Base-by-base conservation (phyloP, 257 asterid genomes). In the Solanum sejunctum region DNA sequence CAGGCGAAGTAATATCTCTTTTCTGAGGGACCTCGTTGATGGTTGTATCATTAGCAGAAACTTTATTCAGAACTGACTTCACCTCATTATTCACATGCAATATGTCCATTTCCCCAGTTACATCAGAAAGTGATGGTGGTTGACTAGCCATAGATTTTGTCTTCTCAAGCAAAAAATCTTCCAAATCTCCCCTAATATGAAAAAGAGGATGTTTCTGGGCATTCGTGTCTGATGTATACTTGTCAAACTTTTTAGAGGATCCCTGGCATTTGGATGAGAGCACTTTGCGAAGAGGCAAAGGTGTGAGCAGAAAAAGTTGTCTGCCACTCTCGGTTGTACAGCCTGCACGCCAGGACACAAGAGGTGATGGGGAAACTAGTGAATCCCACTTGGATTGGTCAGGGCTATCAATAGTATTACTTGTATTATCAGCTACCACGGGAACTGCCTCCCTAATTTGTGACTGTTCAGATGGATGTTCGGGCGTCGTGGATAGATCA, bases 221-320 rank as follows among this genome's bases (percentile, higher is more conserved):
- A 82, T 79, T 87, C 45, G 80, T 80, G 10, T 82, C 88, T 26
- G 87, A 84, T 63, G 85, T 73, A 43, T 88, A 43, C 55, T 85
- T 81, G 70, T 86, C 90, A 41, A 87, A 20, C 39, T 85, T 70
- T 81, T 80, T 84, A 58, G 93, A 87, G 7, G 85, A 66, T 61
- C 81, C 88, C 60, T 83, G 87, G 56, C 64, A 78, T 79, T 88
- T 90, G 85, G 92, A 86, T 23, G 89, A 81, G 84, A 87, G 84
- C 13, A 86, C 88, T 88, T 89, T 93, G 21, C 84, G 89, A 69
- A 88, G 89, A 61, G 94, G 98, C 86, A 95, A 82, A 84, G 99
- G 99, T 57, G 99, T 97, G 86, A 97, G 97, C 66, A 93, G 90
- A 91, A 96, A 96, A 82, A 95, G 90, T 86, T 96, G 98, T 84